Conservation (phyloP, 2,329 filamentous ascomycete genomes). For the Diplodia mutila region DNA sequence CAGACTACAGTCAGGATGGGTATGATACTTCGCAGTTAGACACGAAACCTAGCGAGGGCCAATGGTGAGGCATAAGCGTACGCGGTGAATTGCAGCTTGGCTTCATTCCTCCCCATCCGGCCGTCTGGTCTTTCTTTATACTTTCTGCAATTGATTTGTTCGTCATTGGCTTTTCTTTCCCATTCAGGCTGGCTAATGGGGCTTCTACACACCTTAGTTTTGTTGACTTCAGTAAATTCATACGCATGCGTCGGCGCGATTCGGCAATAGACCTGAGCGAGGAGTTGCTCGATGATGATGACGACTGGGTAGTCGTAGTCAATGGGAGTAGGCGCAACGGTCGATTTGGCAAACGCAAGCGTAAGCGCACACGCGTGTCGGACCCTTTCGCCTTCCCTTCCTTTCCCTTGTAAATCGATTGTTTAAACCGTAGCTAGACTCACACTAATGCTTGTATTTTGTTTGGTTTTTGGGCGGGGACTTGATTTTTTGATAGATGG, state of each 20-base stretch:
- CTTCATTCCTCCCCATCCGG: not conserved
- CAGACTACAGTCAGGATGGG: not conserved
- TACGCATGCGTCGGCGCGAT: not conserved
- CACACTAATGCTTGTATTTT: not conserved
- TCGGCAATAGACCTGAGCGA: not conserved
- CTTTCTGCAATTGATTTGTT: not conserved
- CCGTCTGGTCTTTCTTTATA: not conserved
- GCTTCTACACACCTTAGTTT: not conserved
- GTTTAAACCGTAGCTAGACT: not conserved
- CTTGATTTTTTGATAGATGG: not conserved
- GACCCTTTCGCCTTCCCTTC: not conserved
- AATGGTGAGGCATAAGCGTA: not conserved
- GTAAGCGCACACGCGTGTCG: not conserved
- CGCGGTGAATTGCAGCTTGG: not conserved
- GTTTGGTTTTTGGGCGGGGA: not conserved
- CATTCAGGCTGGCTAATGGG: not conserved
- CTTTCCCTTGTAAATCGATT: not conserved
- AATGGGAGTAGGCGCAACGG: not conserved
- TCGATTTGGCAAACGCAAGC: not conserved
- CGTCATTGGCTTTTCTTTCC: not conserved
- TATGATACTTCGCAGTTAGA: conserved; percentile 16
- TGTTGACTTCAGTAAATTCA: not conserved
- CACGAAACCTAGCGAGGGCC: conserved; percentile 7
- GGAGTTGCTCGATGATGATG: not conserved
- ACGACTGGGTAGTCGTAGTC: not conserved